Percentiles rank a stretch among this genome's conserved stretches.
Evolutionary conservation across 2,329 filamentous ascomycete species (phyloP).

Genomic region (Aspergillus sp.): DNA sequence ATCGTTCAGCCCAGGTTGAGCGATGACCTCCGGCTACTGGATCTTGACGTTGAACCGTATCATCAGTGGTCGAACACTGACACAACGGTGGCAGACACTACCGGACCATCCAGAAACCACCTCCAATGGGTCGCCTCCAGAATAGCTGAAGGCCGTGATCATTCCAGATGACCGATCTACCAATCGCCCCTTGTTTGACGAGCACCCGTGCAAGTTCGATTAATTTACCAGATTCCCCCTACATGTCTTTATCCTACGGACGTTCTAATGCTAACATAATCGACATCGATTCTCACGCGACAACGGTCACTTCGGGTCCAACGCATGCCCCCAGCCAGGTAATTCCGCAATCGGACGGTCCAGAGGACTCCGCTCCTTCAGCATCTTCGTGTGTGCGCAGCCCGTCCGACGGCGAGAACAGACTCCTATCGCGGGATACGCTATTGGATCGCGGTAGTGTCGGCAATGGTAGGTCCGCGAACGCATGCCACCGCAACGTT

Average conservation of each 20-base stretch:
- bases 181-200: no score
- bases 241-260: no score
- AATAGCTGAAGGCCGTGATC: not conserved
- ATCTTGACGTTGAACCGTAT: not conserved
- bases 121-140: not conserved
- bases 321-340: no score
- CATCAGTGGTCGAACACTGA: not conserved
- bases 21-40: not conserved
- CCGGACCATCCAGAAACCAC: not conserved
- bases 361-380: not conserved
- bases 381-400: not conserved
- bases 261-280: no score
- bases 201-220: no score
- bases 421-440: slow-evolving; percentile 6
- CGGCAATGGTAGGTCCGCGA: not conserved
- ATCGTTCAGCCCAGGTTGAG: not conserved
- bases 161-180: not conserved
- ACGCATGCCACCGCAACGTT: slow-evolving; percentile 6
- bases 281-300: no score
- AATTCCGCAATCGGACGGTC: not conserved
- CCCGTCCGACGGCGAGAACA: slow-evolving; percentile 7
- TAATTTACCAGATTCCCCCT: no score
- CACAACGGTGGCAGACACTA: not conserved
- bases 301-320: no score
- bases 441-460: not conserved